Conservation (phyloP, 2,329 filamentous ascomycete genomes). For the Paecilomyces niveus region DNA sequence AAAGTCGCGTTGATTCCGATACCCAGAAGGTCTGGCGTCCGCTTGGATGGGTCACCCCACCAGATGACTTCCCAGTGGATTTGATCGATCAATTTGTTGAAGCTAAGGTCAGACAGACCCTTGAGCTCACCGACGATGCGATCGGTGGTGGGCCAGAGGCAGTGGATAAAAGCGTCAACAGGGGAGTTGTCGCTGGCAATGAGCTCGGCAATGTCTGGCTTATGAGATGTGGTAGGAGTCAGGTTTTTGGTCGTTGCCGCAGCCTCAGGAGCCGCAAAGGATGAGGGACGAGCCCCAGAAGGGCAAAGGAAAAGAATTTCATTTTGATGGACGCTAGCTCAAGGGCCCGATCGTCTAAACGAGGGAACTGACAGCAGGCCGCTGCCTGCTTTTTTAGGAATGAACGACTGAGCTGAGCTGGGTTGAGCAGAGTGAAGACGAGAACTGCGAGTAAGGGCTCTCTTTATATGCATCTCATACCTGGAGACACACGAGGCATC, state of each 20-base stretch:
- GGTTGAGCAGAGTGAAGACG: background rate
- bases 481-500: background rate
- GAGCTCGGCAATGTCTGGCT: background rate
- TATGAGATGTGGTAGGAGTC: background rate
- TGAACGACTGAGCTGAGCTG: background rate
- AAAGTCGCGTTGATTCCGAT: background rate
- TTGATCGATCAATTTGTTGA: background rate
- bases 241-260: background rate
- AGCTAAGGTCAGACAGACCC: background rate
- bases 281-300: background rate
- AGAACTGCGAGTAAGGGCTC: background rate
- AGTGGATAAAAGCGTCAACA: background rate
- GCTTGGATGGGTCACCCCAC: background rate
- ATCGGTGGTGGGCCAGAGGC: background rate
- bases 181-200: background rate
- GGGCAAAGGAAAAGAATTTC: background rate
- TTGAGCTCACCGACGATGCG: background rate
- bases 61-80: background rate
- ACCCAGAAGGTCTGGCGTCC: background rate
- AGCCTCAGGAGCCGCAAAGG: background rate
- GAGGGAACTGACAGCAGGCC: background rate
- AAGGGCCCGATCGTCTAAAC: background rate
- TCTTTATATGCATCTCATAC: background rate
- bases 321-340: background rate
- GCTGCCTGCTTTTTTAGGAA: background rate